phyloP scores from a whole-genome alignment of 352 stramenopile species.

The Phytophthora rubi region DNA sequence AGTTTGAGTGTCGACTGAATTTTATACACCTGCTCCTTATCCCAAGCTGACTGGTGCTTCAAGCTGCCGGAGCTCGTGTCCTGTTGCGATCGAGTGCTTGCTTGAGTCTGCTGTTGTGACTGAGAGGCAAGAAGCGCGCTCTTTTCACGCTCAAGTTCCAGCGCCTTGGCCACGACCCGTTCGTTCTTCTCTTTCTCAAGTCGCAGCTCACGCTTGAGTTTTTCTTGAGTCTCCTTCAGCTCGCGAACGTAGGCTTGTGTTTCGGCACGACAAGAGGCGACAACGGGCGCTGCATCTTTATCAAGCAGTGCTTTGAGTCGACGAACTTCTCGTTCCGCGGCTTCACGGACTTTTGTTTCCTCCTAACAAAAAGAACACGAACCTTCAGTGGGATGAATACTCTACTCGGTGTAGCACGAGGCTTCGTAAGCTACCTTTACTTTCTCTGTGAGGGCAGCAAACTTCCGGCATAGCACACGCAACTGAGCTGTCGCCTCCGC shows the following conservation, averaged over 20 bases:
- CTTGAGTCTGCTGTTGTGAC: conserved; percentile 17
- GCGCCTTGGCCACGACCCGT: conserved; percentile 64
- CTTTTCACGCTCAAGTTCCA: conserved; percentile 79
- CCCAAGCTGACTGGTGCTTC: conserved; percentile 53
- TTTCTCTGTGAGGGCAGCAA: conserved; percentile 83
- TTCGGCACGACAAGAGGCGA: conserved; percentile 64
- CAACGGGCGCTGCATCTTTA: conserved; percentile 52
- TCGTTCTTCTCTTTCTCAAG: conserved; percentile 82
- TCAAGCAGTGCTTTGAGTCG: conserved; percentile 73
- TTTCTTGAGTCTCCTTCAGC: conserved; percentile 65
- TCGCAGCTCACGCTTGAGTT: conserved; percentile 66
- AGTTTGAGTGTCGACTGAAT: conserved; percentile 75
- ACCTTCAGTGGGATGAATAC: neutral
- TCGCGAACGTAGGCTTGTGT: conserved; percentile 69
- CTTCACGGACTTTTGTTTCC: conserved; percentile 73
- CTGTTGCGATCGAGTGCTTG: conserved; percentile 11
- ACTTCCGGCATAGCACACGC: conserved; percentile 85
- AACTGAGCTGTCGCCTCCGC: conserved; percentile 78
- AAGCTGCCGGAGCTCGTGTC: conserved; percentile 5
- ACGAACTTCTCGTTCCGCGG: conserved; percentile 76
- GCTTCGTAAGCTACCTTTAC: conserved; percentile 58
- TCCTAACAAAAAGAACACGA: conserved; percentile 43
- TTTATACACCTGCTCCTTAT: conserved; percentile 73
- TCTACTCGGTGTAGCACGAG: neutral
- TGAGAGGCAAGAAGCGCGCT: conserved; percentile 46